These are phyloP conservation scores for Arabis hirsuta DNA, from an alignment of 345 rosid genomes.

Conservation along the genomic window DNA sequence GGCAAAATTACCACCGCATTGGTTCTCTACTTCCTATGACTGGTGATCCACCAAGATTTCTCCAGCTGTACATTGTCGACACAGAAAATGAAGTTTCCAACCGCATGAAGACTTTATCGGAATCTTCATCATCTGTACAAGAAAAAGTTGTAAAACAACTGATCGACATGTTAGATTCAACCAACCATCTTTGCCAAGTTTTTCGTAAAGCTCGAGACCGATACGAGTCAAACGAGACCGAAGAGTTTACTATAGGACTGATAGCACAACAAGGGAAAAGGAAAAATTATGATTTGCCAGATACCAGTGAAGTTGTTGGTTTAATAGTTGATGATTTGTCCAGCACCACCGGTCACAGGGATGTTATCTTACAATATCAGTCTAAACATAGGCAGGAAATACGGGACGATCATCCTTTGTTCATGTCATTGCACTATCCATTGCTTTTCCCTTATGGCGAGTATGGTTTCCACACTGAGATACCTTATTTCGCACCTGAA, in stretches of 20 bases:
- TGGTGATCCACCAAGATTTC: not conserved
- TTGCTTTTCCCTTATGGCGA: constrained; percentile 5
- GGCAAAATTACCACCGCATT: not conserved
- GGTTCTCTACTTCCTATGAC: not conserved
- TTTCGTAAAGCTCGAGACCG: not conserved
- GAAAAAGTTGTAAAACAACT: not conserved
- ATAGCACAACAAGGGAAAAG: not conserved
- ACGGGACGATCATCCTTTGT: not conserved
- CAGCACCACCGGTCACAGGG: not conserved
- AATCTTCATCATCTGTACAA: not conserved
- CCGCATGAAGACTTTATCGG: not conserved
- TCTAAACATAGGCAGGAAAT: not conserved
- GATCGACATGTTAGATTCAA: not conserved
- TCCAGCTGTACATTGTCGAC: not conserved
- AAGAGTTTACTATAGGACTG: not conserved
- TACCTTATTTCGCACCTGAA: not conserved
- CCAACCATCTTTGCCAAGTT: not conserved
- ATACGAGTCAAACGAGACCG: not conserved
- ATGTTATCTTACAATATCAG: not conserved
- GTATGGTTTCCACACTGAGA: not conserved
- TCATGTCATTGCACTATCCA: not conserved
- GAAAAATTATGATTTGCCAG: not conserved
- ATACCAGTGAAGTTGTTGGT: not conserved
- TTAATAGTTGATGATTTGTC: not conserved
- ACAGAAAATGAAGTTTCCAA: constrained; percentile 1